Evolutionary conservation across 2,329 filamentous ascomycete genomes (phyloP).

Genomic region (Botrytis sinoallii): DNA sequence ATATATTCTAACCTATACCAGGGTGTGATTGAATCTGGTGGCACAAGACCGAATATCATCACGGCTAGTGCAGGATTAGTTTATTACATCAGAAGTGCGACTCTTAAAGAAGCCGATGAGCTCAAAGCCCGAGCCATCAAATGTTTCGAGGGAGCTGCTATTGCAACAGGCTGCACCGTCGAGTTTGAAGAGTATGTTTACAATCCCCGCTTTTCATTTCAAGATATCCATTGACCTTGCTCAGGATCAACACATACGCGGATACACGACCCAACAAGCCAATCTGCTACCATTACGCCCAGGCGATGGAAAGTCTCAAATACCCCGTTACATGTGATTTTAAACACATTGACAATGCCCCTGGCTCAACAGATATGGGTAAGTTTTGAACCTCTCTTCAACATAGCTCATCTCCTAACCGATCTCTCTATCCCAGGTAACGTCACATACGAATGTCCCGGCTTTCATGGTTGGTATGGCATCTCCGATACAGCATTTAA

Average conservation of each 20-base stretch:
- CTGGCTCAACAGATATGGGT: constrained; percentile 35
- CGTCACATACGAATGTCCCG: constrained; percentile 56
- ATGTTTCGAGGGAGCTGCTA: constrained; percentile 32
- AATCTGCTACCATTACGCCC: constrained; percentile 26
- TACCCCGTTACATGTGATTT: constrained; percentile 20
- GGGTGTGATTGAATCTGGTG: constrained; percentile 31
- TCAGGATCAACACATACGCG: constrained; percentile 28
- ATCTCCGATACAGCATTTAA: constrained; percentile 49
- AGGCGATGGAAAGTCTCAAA: constrained; percentile 24
- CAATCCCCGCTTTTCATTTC: neutral
- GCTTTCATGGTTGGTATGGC: constrained; percentile 50
- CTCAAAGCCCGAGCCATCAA: constrained; percentile 26
- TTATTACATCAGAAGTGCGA: constrained; percentile 27
- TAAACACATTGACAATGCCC: constrained; percentile 19
- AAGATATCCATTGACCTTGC: neutral
- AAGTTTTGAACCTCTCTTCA: constrained; percentile 7
- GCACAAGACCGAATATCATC: constrained; percentile 43
- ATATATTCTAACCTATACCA: neutral
- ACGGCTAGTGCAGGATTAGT: constrained; percentile 23
- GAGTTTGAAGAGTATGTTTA: constrained; percentile 35
- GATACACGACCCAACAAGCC: constrained; percentile 26
- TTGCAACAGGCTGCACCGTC: constrained; percentile 30
- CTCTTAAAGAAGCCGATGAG: constrained; percentile 22
- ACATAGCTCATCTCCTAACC: constrained; percentile 43
- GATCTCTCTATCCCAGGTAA: constrained; percentile 51